Base-by-base conservation (phyloP, 805 yeast species). In the Yamadazyma philogaea region DNA sequence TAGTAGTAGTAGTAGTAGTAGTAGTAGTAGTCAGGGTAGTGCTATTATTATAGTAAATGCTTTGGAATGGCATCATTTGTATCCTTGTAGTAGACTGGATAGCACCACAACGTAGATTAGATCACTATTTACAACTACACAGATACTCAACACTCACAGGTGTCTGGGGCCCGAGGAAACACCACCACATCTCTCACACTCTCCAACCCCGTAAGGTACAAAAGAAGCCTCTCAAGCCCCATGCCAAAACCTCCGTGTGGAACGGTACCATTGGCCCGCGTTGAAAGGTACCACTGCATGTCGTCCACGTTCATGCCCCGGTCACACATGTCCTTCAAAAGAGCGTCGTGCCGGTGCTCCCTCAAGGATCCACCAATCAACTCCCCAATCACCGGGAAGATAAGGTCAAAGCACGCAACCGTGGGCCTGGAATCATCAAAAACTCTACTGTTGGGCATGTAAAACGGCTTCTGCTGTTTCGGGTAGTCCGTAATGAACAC, bases 171-270 rank as follows among this genome's bases (percentile, higher is more conserved):
- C 50, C 99, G 70, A 2, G 96, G 90, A 59, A 91, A 90, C 1
- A 96, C 87, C 17, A 87, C 81, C 7, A 86, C 85, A 54, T 93
- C 99, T 51, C 86, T 75, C 33, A 93, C 79, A 57, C 90, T 93
- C 22, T 83, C 90, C 15, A 83, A 70, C 3, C 82, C 88, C 6
- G 81, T 73, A 42, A 89, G 64, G 51, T 82, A 90, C 42, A 84
- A 79, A 12, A 93, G 60, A 22, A 93, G 64, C 46, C 99, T 70
- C 60, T 93, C 99, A 51, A 90, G 79, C 0, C 99, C 99, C 71
- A 93, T 69, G 0, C 99, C 99, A 63, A 84, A 93, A 0, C 99
- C 99, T 37, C 99, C 99, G 59, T 91, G 98, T 0, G 97, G 96
- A 17, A 82, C 82, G 2, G 85, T 68, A 0, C 97, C 98, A 52